Evolutionary conservation across 2,329 filamentous ascomycete genomes (phyloP).

Genomic region (Xylogone sp.): DNA sequence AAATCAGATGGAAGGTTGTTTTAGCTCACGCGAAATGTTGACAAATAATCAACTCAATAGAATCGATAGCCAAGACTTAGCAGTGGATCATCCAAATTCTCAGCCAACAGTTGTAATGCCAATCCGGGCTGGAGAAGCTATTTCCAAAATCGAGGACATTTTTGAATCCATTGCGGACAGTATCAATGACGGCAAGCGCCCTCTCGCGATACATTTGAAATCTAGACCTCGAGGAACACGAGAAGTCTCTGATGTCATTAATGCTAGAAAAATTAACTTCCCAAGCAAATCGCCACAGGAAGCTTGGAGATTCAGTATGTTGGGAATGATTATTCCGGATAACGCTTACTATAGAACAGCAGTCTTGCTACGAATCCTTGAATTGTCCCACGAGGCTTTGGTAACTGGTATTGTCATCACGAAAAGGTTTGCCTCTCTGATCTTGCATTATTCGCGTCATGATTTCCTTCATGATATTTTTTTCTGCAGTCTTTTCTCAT

Average conservation of each 20-base stretch:
- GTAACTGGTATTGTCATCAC: slow-evolving; percentile 51
- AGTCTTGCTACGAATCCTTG: slow-evolving; percentile 53
- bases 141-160: slow-evolving; percentile 52
- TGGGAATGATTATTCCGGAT: slow-evolving; percentile 10
- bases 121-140: slow-evolving; percentile 30
- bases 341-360: slow-evolving; percentile 34
- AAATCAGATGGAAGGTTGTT: too few species aligned
- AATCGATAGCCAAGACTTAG: too few species aligned
- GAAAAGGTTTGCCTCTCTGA: slow-evolving; percentile 47
- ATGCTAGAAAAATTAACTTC: slow-evolving; percentile 31
- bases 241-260: neutral
- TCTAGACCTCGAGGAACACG: slow-evolving; percentile 21
- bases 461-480: neutral
- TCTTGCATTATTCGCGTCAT: slow-evolving; percentile 1
- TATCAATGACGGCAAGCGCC: slow-evolving; percentile 37
- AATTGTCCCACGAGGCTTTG: slow-evolving; percentile 56
- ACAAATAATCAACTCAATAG: too few species aligned
- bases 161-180: slow-evolving; percentile 48
- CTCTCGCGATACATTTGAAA: slow-evolving; percentile 46
- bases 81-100: too few species aligned
- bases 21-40: too few species aligned
- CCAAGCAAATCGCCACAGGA: slow-evolving; percentile 45
- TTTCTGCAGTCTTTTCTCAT: neutral
- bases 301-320: slow-evolving; percentile 48
- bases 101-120: neutral